Base-by-base conservation (phyloP, 371 early-diverging fungal genomes). In the Lichtheimia hyalospora region DNA sequence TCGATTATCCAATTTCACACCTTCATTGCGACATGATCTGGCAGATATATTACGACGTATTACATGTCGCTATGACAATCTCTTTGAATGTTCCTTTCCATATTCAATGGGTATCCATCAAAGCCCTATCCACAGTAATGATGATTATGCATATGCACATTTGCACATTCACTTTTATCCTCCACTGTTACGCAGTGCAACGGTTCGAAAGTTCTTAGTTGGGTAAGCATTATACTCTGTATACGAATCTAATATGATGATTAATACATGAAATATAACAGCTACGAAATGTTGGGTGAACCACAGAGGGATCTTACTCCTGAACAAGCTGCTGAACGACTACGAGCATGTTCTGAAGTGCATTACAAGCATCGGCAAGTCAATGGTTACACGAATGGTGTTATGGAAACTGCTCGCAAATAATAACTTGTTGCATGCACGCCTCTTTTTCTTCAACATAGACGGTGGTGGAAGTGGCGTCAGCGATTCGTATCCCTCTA, bases 81-180 rank as follows among this genome's bases (percentile, higher is more conserved):
- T 97, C 42, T 97, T 97, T 70, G 66, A 87, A 57, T 89, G 88
- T 66, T 85, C 88, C n/a, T 96, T 97, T 74, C 97, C 98, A 15
- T 96, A 96, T 69, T 93, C 95, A 1, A 96, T 96, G 96, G 96
- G 97, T 12, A 71, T 95, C 49, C 96, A 95, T 67, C 92, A 92
- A 59, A 84, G 92, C 4, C 93, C 94, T 1, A 74, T 81, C 28
- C 79, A 67, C 1, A 79, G 76, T 23, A 69, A 79, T 18, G 68
- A 73, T 6, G 34, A 34, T 46, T 5, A n/a, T 46, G 44, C 44
- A 0, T 65, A 61, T 27, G 79, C 84, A 18, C 95, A 96, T 74
- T 72, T 97, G 39, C 98, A 96, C 68, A 41, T 96, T 50, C 97
- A 97, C 68, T 96, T 95, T 63, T 97, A 96, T 68, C 97, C 97